phyloP scores from a whole-genome alignment of 1,139 yeast genomes.

The Geotrichum restrictum region DNA sequence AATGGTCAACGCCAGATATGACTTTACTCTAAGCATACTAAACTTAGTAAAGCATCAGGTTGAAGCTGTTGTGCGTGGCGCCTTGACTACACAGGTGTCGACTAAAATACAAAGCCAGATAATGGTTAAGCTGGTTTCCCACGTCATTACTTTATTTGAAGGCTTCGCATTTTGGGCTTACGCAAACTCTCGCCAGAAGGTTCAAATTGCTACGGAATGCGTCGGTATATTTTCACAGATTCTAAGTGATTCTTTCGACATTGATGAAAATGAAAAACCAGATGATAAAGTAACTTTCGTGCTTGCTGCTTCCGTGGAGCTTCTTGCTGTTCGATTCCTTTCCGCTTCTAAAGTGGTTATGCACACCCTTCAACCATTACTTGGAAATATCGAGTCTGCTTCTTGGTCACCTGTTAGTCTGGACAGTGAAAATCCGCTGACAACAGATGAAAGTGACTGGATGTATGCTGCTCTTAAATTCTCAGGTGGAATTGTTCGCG shows the following conservation, averaged over 20 bases:
- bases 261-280: constrained; percentile 46
- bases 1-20: constrained; percentile 62
- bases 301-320: constrained; percentile 49
- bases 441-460: constrained; percentile 34
- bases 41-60: constrained; percentile 54
- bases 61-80: constrained; percentile 49
- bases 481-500: constrained; percentile 47
- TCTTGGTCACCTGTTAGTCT: constrained; percentile 42
- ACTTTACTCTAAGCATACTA: constrained; percentile 58
- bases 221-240: constrained; percentile 56
- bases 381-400: constrained; percentile 50
- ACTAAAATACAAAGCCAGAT: constrained; percentile 52
- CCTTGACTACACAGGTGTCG: constrained; percentile 37
- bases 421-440: constrained; percentile 43
- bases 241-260: constrained; percentile 54
- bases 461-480: constrained; percentile 42
- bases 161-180: constrained; percentile 71
- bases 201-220: constrained; percentile 58
- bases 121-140: constrained; percentile 52
- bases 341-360: constrained; percentile 49
- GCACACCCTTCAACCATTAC: constrained; percentile 56
- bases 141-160: constrained; percentile 65
- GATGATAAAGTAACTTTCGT: constrained; percentile 48
- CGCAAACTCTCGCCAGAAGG: constrained; percentile 51
- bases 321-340: constrained; percentile 56